phyloP scores from a whole-genome alignment of 1,284 basidiomycete genomes.

The Rhodotorula sp. region DNA sequence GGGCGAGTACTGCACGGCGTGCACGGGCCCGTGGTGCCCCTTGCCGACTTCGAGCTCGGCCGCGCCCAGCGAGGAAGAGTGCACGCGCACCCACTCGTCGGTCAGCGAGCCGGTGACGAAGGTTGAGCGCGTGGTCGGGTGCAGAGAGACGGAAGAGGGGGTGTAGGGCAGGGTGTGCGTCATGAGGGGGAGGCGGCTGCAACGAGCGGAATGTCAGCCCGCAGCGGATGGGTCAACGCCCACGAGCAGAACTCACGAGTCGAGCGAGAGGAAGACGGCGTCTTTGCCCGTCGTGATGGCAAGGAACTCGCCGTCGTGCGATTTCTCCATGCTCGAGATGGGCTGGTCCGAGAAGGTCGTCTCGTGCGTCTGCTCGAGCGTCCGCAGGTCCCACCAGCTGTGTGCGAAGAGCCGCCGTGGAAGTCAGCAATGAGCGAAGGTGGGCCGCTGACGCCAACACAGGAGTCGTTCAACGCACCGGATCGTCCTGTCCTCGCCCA shows the following conservation, averaged over 20 bases:
- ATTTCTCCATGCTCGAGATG: slow-evolving; percentile 92
- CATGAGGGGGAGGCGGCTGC: slow-evolving; percentile 56
- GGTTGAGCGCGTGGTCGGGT: slow-evolving; percentile 81
- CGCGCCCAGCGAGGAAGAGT: slow-evolving; percentile 77
- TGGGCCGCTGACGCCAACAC: not conserved
- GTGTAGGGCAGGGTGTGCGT: slow-evolving; percentile 67
- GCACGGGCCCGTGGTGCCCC: slow-evolving; percentile 96
- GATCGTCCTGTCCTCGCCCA: slow-evolving; percentile 86
- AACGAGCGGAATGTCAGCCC: slow-evolving; percentile 50
- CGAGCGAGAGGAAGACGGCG: slow-evolving; percentile 71
- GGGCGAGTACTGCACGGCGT: slow-evolving; percentile 84
- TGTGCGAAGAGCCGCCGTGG: too few species aligned
- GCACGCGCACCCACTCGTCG: slow-evolving; percentile 96
- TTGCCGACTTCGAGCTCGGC: slow-evolving; percentile 84
- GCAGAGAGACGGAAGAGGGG: slow-evolving; percentile 87
- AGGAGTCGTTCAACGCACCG: slow-evolving; percentile 60
- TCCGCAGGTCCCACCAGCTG: slow-evolving; percentile 96
- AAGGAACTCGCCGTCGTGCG: slow-evolving; percentile 76
- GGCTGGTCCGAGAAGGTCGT: slow-evolving; percentile 67
- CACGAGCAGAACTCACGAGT: slow-evolving; percentile 47
- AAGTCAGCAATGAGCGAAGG: slow-evolving; percentile 1
- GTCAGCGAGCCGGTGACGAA: slow-evolving; percentile 88
- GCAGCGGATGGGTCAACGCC: not conserved
- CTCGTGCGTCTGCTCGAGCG: slow-evolving; percentile 68
- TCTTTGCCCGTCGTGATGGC: slow-evolving; percentile 88